Conservation (phyloP, 306 rosid genomes). For the Purshia tridentata region DNA sequence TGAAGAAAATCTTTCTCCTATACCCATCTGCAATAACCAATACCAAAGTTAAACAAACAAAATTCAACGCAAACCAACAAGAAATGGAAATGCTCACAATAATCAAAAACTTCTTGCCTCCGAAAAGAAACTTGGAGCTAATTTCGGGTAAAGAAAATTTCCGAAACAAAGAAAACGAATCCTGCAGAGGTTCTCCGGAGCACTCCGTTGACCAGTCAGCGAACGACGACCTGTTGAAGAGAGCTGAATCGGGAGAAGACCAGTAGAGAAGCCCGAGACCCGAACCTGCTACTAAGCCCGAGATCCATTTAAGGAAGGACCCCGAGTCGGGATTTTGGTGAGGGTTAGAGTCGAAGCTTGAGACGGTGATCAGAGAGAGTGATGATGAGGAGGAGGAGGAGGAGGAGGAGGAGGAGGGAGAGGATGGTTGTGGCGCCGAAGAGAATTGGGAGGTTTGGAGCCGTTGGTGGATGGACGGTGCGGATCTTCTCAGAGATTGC, state of each 20-base stretch:
- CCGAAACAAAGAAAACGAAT: constrained; percentile 26
- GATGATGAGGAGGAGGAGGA: constrained; percentile 26
- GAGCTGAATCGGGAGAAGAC: constrained; percentile 29
- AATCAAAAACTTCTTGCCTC: constrained; percentile 37
- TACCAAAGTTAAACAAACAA: not conserved
- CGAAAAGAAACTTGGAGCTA: constrained; percentile 36
- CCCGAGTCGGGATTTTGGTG: constrained; percentile 12
- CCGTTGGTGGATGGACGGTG: constrained; percentile 28
- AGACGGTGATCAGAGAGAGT: constrained; percentile 23
- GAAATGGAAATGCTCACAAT: not conserved
- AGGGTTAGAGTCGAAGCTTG: constrained; percentile 3
- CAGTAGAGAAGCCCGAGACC: constrained; percentile 56
- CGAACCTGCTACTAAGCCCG: constrained; percentile 41
- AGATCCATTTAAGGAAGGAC: constrained; percentile 37
- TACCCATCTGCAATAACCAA: constrained; percentile 57
- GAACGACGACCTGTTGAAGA: constrained; percentile 16
- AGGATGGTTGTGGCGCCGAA: constrained; percentile 26
- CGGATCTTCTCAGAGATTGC: constrained; percentile 43
- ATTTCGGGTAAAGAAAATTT: constrained; percentile 57
- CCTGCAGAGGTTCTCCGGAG: constrained; percentile 12
- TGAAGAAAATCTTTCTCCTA: constrained; percentile 85
- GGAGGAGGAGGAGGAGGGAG: constrained; percentile 22
- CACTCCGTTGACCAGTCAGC: constrained; percentile 33
- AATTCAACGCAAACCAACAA: not conserved
- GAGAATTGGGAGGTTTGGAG: constrained; percentile 28